Percentiles rank a stretch among this genome's conserved stretches.
These are phyloP conservation scores for Neurospora cerealis DNA, from an alignment of 495 filamentous ascomycete genomes.

Conservation along the genomic window DNA sequence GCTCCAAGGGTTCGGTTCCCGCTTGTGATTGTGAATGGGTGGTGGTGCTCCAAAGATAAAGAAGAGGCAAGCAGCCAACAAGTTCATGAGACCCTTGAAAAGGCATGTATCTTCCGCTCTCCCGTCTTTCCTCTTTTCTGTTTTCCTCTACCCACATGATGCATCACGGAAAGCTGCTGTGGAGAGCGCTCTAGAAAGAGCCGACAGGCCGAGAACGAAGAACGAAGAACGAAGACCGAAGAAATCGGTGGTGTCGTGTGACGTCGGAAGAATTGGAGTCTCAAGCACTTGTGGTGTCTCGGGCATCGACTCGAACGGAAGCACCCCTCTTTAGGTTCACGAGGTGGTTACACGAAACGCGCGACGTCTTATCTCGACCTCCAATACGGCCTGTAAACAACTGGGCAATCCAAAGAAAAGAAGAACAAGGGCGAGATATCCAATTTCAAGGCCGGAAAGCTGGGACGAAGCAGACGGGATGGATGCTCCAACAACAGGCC, in stretches of 20 bases:
- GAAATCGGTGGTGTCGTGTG: not conserved
- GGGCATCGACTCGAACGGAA: not conserved
- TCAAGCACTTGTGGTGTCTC: not conserved
- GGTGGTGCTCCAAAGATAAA: not conserved
- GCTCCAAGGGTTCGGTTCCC: not conserved
- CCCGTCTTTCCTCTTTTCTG: not conserved
- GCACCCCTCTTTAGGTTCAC: not conserved
- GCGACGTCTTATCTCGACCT: not conserved
- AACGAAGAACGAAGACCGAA: not conserved
- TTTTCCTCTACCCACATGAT: not conserved
- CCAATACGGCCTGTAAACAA: not conserved
- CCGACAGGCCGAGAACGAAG: not conserved
- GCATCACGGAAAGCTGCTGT: not conserved
- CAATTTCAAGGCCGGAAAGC: not conserved
- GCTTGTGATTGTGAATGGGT: not conserved
- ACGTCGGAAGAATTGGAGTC: not conserved
- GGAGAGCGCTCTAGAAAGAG: not conserved
- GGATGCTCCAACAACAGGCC: not conserved
- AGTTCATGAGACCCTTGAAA: not conserved
- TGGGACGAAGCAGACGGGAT: not conserved
- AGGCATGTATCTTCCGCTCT: not conserved
- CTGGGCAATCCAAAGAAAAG: not conserved
- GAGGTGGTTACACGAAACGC: not conserved
- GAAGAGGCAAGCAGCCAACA: not conserved
- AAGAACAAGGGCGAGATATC: not conserved